Base-by-base conservation (phyloP, 108 stramenopile genomes). In the Fragilaria crotonensis region DNA sequence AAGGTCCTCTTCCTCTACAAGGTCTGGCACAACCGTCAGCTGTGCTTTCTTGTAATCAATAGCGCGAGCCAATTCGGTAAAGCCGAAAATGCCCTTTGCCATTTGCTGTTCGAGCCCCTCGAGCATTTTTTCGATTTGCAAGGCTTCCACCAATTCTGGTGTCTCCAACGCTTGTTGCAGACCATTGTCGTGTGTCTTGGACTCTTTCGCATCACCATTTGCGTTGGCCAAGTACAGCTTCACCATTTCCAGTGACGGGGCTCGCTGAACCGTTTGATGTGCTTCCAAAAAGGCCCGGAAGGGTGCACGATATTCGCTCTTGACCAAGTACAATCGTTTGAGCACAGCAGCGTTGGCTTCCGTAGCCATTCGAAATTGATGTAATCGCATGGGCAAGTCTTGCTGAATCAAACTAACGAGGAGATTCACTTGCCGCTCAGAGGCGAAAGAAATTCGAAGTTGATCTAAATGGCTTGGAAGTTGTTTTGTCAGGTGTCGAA, bases 221-320 rank as follows among this genome's bases (percentile, higher is more conserved):
- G 5, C 20, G 46, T 5, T 45, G 19, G 18, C 25, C 29, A 78
- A 54, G 62, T 77, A 87, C 17, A 70, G 21, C 23, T 86, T 75
- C 29, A 93, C 92, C 23, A 90, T 26, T 23, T 78, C 77, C 60
- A 81, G 60, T 44, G 76, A 63, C 5, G 92, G 92, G 9, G 92
- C 92, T n/a, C 79, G 71, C 41, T 78, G 70, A 17, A 89, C 52
- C 5, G 82, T 68, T 58, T 71, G 71, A 68, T 87, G 89, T 56
- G 80, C 80, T 65, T 93, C 92, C 70, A 85, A 64, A 62, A 84
- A 80, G 22, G 85, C 79, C 49, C 92, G 88, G 45, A 93, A 72
- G 3, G 92, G 92, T 29, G 86, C 88, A 9, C 92, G 85, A 54
- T 93, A 93, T 54, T 93, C 92, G 49, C 81, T 83, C 63, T 93